A percentile compares a stretch with the other conserved stretches of the same genome.
phyloP scores from a whole-genome alignment of 192 early-diverging fungal genomes.

The Diversispora epigaea region DNA sequence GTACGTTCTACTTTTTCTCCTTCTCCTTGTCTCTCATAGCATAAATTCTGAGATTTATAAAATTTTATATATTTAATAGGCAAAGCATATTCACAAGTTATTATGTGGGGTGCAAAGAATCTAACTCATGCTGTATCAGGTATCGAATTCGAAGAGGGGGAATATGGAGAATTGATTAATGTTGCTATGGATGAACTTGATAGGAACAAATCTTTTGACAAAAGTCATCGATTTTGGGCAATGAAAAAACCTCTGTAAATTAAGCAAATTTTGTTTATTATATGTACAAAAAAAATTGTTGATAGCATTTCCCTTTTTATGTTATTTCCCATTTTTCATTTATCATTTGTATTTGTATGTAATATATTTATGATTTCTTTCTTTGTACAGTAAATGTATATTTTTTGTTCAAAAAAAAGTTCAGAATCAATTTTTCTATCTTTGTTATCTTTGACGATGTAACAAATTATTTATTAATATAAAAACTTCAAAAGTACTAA shows the following conservation, averaged over 20 bases:
- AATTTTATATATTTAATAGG: not conserved
- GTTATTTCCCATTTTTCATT: too few relatives aligned
- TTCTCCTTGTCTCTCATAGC: not conserved
- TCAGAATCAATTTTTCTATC: too few relatives aligned
- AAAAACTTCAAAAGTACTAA: too few relatives aligned
- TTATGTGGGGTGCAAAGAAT: conserved; percentile 11
- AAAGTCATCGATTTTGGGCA: conserved; percentile 25
- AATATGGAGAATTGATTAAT: not conserved
- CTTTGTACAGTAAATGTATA: too few relatives aligned
- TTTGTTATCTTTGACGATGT: too few relatives aligned
- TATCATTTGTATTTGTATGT: too few relatives aligned
- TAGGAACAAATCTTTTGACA: conserved; percentile 1
- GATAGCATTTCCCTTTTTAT: too few relatives aligned
- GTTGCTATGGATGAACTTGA: not conserved
- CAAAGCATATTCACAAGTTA: not conserved
- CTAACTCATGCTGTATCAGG: not conserved
- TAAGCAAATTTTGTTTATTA: too few relatives aligned
- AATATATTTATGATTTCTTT: too few relatives aligned
- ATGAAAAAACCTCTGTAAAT: not conserved
- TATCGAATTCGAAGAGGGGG: not conserved
- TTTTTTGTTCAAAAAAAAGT: too few relatives aligned
- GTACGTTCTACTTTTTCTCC: not conserved
- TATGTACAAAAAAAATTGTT: too few relatives aligned
- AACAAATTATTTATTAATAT: too few relatives aligned
- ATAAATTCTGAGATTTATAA: not conserved